A percentile compares a stretch with the other conserved stretches of the same genome.
Conservation (phyloP, 257 asterid species). For the Eucommia ulmoides region DNA sequence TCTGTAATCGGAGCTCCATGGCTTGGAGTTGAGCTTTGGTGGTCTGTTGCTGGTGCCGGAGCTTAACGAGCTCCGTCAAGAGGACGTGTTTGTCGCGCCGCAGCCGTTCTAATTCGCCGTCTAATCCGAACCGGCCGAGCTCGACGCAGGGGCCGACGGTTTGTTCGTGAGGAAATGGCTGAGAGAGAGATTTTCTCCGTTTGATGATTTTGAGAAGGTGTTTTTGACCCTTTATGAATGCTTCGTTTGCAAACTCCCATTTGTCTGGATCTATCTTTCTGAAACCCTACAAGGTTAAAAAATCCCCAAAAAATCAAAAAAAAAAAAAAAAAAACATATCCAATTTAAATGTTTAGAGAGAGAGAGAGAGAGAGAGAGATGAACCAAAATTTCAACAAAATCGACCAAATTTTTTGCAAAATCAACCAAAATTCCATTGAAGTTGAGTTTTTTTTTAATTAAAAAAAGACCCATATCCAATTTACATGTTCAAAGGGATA, state of each 20-base stretch:
- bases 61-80: conserved; percentile 42
- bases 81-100: conserved; percentile 47
- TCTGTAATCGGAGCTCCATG: conserved; percentile 51
- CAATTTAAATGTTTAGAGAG: too few relatives aligned
- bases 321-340: too few relatives aligned
- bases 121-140: conserved; percentile 43
- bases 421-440: too few relatives aligned
- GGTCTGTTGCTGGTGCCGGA: conserved; percentile 55
- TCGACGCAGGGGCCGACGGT: conserved; percentile 35
- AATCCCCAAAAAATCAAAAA: too few relatives aligned
- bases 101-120: conserved; percentile 38
- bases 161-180: conserved; percentile 18
- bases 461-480: too few relatives aligned
- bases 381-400: too few relatives aligned
- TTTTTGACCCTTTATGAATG: conserved; percentile 45
- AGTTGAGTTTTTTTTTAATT: too few relatives aligned
- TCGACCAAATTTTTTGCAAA: too few relatives aligned
- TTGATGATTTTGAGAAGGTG: conserved; percentile 46
- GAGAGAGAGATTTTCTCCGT: conserved; percentile 39
- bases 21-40: conserved; percentile 36
- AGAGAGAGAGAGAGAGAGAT: too few relatives aligned
- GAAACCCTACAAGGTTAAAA: conserved; percentile 89
- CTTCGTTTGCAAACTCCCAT: conserved; percentile 89
- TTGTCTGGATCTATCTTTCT: conserved; percentile 75
- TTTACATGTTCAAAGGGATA: too few relatives aligned